phyloP scores from a whole-genome alignment of 2,329 filamentous ascomycete species.

The Drechslerella dactyloides region DNA sequence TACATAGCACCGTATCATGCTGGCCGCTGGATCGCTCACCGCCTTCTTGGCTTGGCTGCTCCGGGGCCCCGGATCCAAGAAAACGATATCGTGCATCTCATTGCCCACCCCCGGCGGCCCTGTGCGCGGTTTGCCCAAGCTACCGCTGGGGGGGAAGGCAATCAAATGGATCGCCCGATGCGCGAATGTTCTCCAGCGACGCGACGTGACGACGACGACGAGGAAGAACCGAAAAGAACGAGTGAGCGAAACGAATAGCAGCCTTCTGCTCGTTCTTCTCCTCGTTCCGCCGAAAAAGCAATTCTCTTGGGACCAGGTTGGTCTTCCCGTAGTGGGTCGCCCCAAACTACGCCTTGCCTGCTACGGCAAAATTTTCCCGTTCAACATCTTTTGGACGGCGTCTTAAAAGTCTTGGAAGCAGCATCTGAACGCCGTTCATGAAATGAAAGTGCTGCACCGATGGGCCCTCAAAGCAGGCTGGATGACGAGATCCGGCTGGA shows the following conservation, averaged over 20 bases:
- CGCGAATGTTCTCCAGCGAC: constrained; percentile 7
- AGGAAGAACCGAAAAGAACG: too few relatives aligned
- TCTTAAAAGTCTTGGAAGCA: constrained; percentile 49
- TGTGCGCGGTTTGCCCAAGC: too few relatives aligned
- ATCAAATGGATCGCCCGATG: constrained; percentile 37
- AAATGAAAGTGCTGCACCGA: background rate
- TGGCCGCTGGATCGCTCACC: too few relatives aligned
- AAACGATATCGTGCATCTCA: too few relatives aligned
- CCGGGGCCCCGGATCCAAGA: too few relatives aligned
- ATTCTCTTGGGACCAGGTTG: constrained; percentile 34
- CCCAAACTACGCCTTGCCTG: constrained; percentile 25
- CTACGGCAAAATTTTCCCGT: constrained; percentile 42
- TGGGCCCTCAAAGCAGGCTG: background rate
- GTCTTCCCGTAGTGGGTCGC: constrained; percentile 48
- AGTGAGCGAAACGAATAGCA: background rate
- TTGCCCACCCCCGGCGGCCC: too few relatives aligned
- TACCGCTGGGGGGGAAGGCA: constrained; percentile 7
- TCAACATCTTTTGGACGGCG: constrained; percentile 41
- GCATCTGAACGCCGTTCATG: constrained; percentile 45
- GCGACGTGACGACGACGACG: background rate
- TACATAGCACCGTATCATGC: too few relatives aligned
- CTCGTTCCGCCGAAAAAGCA: constrained; percentile 32
- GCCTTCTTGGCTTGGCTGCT: too few relatives aligned
- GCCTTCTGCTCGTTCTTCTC: background rate
- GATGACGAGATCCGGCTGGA: constrained; percentile 2